A percentile compares a stretch with the other conserved stretches of the same genome.
Evolutionary conservation across 2,329 filamentous ascomycete species (phyloP).

Genomic region (Orbilia ellipsospora): DNA sequence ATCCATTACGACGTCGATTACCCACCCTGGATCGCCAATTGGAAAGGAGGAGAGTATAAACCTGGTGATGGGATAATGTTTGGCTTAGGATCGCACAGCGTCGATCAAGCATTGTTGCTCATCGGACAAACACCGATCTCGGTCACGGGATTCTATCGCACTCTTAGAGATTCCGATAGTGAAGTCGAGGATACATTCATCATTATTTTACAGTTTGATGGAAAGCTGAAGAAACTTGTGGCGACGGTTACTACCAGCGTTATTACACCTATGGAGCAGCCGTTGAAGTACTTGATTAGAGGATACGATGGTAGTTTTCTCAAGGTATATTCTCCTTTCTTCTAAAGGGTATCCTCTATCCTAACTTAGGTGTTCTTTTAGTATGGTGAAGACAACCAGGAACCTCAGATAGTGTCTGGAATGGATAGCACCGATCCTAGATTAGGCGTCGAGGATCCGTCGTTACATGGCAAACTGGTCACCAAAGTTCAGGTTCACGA

Average conservation of each 20-base stretch:
- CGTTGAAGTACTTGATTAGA: slow-evolving; percentile 61
- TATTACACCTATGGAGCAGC: slow-evolving; percentile 60
- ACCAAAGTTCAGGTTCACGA: slow-evolving; percentile 41
- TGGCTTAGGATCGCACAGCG: slow-evolving; percentile 62
- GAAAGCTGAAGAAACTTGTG: slow-evolving; percentile 57
- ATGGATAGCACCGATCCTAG: slow-evolving; percentile 49
- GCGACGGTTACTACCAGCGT: slow-evolving; percentile 61
- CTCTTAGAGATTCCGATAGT: slow-evolving; percentile 59
- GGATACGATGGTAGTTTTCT: slow-evolving; percentile 62
- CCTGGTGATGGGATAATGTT: slow-evolving; percentile 61
- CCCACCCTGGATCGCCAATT: slow-evolving; percentile 54
- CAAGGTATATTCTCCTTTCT: slow-evolving; percentile 60
- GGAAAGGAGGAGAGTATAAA: slow-evolving; percentile 55
- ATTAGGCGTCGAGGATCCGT: slow-evolving; percentile 48
- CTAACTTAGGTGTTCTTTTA: background rate
- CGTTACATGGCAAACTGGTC: slow-evolving; percentile 35
- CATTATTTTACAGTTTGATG: slow-evolving; percentile 54
- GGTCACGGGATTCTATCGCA: slow-evolving; percentile 58
- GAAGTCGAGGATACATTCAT: slow-evolving; percentile 58
- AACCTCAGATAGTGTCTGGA: slow-evolving; percentile 40
- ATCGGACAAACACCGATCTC: slow-evolving; percentile 60
- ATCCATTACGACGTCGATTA: slow-evolving; percentile 58
- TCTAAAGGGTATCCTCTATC: no score
- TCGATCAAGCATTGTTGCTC: slow-evolving; percentile 62
- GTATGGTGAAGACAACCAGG: slow-evolving; percentile 52